Conservation (phyloP, 371 early-diverging fungal species). For the Smittium culicis region DNA sequence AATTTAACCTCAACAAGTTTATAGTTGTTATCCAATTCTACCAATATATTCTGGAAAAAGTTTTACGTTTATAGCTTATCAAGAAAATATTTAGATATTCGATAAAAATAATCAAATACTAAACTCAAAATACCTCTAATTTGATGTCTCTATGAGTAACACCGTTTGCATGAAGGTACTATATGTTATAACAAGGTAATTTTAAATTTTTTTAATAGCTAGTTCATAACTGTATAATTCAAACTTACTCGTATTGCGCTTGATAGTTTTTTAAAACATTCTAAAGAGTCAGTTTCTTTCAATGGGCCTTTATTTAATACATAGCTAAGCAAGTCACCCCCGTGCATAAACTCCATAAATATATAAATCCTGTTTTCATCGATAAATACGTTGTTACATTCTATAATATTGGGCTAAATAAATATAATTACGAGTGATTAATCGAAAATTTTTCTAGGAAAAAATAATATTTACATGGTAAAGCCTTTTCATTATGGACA, state of each 20-base stretch:
- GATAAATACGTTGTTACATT: constrained; percentile 22
- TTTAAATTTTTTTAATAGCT: no score
- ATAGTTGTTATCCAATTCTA: constrained; percentile 14
- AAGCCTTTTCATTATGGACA: constrained; percentile 26
- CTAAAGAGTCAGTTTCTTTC: constrained; percentile 18
- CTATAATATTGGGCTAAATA: constrained; percentile 21
- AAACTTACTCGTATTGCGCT: constrained; percentile 22
- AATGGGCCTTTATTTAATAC: constrained; percentile 24
- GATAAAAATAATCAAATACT: no score
- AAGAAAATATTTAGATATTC: not conserved
- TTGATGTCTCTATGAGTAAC: constrained; percentile 32
- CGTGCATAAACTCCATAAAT: constrained; percentile 31
- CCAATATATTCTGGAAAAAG: constrained; percentile 19
- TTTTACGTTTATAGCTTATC: not conserved
- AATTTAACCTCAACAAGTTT: constrained; percentile 6
- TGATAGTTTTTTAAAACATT: constrained; percentile 25
- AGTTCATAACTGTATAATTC: no score
- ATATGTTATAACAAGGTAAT: no score
- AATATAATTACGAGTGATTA: no score
- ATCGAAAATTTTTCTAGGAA: no score
- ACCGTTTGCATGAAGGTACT: constrained; percentile 28
- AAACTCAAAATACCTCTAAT: constrained; percentile 23
- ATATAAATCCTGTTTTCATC: constrained; percentile 29
- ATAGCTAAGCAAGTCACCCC: constrained; percentile 26
- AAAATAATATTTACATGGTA: constrained; percentile 11